These are phyloP conservation scores for Phoma sp. DNA, from an alignment of 2,329 filamentous ascomycete genomes.

Conservation along the genomic window DNA sequence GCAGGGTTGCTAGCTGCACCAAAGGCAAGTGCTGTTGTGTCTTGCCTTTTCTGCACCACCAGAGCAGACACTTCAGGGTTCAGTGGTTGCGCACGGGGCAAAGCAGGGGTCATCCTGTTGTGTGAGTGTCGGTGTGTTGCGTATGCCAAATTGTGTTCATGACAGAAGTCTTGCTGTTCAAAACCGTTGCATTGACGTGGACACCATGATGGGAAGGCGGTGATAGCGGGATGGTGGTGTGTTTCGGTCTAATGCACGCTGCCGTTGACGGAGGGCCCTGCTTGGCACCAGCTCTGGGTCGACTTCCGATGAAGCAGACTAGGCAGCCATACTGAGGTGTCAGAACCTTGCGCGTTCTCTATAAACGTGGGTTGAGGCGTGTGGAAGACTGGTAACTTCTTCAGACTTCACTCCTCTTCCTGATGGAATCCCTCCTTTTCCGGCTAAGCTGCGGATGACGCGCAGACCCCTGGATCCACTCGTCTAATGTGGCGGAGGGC, in stretches of 20 bases:
- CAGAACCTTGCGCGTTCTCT: neutral
- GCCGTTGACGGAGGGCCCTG: constrained; percentile 14
- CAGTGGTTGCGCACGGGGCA: neutral
- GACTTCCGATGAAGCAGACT: neutral
- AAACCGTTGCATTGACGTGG: neutral
- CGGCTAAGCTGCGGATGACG: constrained; percentile 44
- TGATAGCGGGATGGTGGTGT: constrained; percentile 17
- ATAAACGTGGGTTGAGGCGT: neutral
- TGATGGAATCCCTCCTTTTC: constrained; percentile 13
- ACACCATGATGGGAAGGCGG: constrained; percentile 4
- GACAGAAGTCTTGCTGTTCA: neutral
- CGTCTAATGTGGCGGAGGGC: constrained; percentile 27
- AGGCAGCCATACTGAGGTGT: neutral
- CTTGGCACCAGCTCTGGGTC: constrained; percentile 9
- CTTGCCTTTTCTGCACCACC: too few relatives aligned
- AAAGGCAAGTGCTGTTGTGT: too few relatives aligned
- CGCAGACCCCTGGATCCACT: constrained; percentile 42
- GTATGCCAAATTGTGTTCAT: neutral
- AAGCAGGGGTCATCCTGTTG: neutral
- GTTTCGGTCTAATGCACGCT: constrained; percentile 26
- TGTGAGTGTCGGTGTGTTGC: neutral
- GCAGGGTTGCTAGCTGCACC: too few relatives aligned
- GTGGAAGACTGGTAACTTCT: neutral
- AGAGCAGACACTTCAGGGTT: neutral
- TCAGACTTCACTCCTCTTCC: neutral